Conservation (phyloP, 2,329 filamentous ascomycete species). For the Trichoderma koningii region DNA sequence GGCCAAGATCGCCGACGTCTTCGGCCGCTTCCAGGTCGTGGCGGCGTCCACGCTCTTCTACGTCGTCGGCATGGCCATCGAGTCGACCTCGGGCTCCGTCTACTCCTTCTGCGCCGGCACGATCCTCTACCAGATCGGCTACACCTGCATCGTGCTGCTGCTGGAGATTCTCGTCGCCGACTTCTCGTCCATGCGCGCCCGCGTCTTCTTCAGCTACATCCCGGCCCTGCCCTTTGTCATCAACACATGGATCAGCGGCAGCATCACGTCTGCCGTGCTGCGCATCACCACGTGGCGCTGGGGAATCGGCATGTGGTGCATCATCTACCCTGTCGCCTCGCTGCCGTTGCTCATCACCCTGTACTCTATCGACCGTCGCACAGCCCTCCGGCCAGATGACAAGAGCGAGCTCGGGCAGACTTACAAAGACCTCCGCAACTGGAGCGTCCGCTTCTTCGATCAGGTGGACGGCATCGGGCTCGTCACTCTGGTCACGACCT, state of each 20-base stretch:
- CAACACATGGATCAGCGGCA: conserved; percentile 66
- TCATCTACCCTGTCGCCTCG: conserved; percentile 60
- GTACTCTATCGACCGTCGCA: conserved; percentile 39
- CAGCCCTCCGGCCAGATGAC: background rate
- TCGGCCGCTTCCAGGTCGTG: conserved; percentile 62
- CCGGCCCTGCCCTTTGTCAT: conserved; percentile 60
- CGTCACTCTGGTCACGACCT: conserved; percentile 47
- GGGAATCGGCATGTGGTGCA: conserved; percentile 66
- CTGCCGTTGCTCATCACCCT: conserved; percentile 55
- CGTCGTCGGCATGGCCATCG: conserved; percentile 54
- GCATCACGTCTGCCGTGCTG: conserved; percentile 55
- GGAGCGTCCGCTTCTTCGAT: conserved; percentile 53
- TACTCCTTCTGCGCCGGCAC: conserved; percentile 56
- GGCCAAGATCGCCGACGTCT: conserved; percentile 64
- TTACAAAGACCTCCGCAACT: conserved; percentile 34
- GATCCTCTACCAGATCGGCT: conserved; percentile 60
- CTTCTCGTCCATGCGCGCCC: conserved; percentile 59
- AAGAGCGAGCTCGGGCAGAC: conserved; percentile 3
- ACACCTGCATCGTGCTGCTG: conserved; percentile 58
- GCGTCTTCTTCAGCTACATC: conserved; percentile 64
- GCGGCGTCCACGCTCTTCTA: conserved; percentile 59
- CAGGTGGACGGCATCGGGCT: conserved; percentile 56
- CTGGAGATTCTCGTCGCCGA: conserved; percentile 64
- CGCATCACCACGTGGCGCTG: conserved; percentile 57
- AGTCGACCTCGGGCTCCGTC: conserved; percentile 52